Conservation (phyloP, 1,139 yeast genomes). For the Hansenula sp. region DNA sequence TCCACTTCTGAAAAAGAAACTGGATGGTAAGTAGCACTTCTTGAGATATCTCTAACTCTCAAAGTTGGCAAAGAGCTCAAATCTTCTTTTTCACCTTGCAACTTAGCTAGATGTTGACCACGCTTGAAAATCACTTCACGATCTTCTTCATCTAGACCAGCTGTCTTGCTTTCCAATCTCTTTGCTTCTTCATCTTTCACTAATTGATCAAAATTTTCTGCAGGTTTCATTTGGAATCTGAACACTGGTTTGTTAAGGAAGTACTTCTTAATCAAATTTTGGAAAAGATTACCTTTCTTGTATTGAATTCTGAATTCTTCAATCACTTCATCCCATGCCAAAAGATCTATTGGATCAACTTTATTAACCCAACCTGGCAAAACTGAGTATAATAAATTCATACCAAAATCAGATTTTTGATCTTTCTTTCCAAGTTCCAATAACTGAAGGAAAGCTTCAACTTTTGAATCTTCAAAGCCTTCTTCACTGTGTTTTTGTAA, state of each 20-base stretch:
- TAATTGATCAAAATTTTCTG: constrained; percentile 43
- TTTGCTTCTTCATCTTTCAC: constrained; percentile 51
- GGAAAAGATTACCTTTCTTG: constrained; percentile 56
- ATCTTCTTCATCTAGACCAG: constrained; percentile 49
- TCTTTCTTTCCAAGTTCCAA: constrained; percentile 79
- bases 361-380: constrained; percentile 84
- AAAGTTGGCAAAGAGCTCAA: constrained; percentile 77
- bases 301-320: constrained; percentile 58
- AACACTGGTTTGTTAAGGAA: constrained; percentile 54
- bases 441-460: constrained; percentile 85
- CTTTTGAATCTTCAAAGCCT: constrained; percentile 55
- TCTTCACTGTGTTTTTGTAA: constrained; percentile 40
- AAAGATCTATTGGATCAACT: constrained; percentile 60
- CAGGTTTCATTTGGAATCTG: constrained; percentile 75
- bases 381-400: constrained; percentile 67
- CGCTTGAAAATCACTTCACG: constrained; percentile 52
- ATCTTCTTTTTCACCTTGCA: constrained; percentile 69
- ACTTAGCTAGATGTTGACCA: constrained; percentile 54
- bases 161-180: constrained; percentile 43
- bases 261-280: constrained; percentile 49
- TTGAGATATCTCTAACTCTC: constrained; percentile 65
- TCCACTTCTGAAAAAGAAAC: constrained; percentile 28
- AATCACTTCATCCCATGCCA: constrained; percentile 63
- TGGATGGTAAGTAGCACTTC: constrained; percentile 41
- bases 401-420: constrained; percentile 88